Conservation (phyloP, 176 grass and related monocot genomes). For the Oryza meyeriana region DNA sequence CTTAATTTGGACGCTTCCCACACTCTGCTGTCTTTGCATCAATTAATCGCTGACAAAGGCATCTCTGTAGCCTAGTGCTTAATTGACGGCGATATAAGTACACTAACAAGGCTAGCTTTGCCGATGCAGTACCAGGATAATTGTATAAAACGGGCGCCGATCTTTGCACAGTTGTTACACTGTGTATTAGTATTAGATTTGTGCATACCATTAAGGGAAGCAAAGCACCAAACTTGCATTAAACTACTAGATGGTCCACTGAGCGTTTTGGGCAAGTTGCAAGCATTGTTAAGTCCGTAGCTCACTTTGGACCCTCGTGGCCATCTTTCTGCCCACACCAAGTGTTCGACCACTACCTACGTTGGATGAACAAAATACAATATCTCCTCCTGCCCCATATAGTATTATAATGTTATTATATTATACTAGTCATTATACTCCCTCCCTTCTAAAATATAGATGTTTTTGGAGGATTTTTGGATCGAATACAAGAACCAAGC, state of each 20-base stretch:
- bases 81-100: not conserved
- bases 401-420: not conserved
- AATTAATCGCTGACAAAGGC: not conserved
- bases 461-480: too few relatives aligned
- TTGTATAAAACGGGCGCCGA: not conserved
- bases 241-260: conserved; percentile 2
- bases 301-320: conserved; percentile 18
- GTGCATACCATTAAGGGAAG: conserved; percentile 21
- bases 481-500: too few relatives aligned
- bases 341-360: conserved; percentile 34
- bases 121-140: not conserved
- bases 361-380: conserved; percentile 50
- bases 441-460: too few relatives aligned
- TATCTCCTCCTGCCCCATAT: not conserved
- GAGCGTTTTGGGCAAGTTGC: conserved; percentile 23
- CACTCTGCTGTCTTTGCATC: not conserved
- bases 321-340: conserved; percentile 17
- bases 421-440: not conserved
- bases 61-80: not conserved
- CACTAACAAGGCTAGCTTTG: not conserved
- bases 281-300: not conserved
- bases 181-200: not conserved
- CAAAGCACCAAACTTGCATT: not conserved
- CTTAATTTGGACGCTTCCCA: not conserved
- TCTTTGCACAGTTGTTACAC: not conserved